Base-by-base conservation (phyloP, 768 basidiomycete species). In the Amanita pseudoporphyria region DNA sequence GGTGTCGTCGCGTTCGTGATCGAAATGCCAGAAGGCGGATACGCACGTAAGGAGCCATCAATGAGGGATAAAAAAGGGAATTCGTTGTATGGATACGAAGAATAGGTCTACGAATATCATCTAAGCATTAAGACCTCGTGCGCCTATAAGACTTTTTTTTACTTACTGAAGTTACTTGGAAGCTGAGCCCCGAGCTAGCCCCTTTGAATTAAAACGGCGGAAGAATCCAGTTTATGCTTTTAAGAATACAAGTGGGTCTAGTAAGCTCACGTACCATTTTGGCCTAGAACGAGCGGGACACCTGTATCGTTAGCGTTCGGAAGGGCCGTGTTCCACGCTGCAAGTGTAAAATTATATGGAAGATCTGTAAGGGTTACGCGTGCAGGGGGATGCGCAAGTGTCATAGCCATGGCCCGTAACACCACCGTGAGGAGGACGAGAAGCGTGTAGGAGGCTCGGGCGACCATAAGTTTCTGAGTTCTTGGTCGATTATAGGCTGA, bases 41-140 rank as follows among this genome's bases (percentile, higher is more conserved):
- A 67, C 1, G 73, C 73, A 21, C 65, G 63, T 14, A 79, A 56
- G 6, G 62, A 63, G 28, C 67, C 64, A 36, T 69, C 53, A 6
- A 62, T 45, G 45, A 79, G 65, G 24, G 64, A 61, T 10, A 78
- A 52, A 12, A 58, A 42, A 0, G 76, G 72, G 54, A 67, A 76
- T 39, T 74, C 68, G 59, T 76, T 66, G 63, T 71, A 75, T 12
- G 73, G 76, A 58, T 62, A 78, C 12, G 76, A 74, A 19, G 68
- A 67, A 38, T 62, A 73, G 2, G 77, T 77, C 74, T 77, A 41
- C 9, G 18, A 26, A 3, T 3, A 2, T 42, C 32, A n/a, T n/a
- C n/a, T n/a, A 6, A 22, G 12, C 26, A 19, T 40, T 12, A 19
- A 41, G 19, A 37, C 16, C 33, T 28, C 26, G 26, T 28, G 7